A percentile compares a stretch with the other conserved stretches of the same genome.
phyloP scores from a whole-genome alignment of 768 basidiomycete species.

The Russula griseocarnosa region DNA sequence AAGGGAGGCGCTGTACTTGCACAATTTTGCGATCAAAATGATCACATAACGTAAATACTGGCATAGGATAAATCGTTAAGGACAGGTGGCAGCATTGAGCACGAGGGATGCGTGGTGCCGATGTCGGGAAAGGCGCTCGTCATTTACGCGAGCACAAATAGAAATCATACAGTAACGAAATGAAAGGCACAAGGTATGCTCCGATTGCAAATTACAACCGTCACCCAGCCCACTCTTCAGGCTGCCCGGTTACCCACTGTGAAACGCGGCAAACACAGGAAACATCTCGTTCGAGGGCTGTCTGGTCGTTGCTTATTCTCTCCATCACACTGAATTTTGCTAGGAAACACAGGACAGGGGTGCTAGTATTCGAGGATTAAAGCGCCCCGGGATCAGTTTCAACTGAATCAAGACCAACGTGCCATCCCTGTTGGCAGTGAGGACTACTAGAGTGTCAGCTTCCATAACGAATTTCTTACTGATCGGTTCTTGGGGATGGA shows the following conservation, averaged over 20 bases:
- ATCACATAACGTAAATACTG: neutral
- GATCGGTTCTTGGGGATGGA: conserved; percentile 94
- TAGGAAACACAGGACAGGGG: conserved; percentile 6
- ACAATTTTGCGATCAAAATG: neutral
- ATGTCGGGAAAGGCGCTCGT: neutral
- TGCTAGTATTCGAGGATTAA: neutral
- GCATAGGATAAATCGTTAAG: neutral
- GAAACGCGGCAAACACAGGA: conserved; percentile 19
- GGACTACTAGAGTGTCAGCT: conserved; percentile 49
- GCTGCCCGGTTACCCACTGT: conserved; percentile 16
- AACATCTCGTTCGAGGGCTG: conserved; percentile 13
- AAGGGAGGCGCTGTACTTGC: neutral
- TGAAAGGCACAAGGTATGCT: conserved; percentile 19
- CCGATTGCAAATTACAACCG: conserved; percentile 30
- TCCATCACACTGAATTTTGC: conserved; percentile 24
- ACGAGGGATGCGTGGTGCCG: neutral
- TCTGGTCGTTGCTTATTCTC: conserved; percentile 26
- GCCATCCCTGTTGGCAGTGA: conserved; percentile 89
- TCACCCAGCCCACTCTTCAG: conserved; percentile 22
- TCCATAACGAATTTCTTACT: conserved; percentile 48
- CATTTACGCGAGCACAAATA: neutral
- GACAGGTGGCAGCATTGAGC: neutral
- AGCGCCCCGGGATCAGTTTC: conserved; percentile 68
- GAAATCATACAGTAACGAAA: neutral
- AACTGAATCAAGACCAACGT: conserved; percentile 89